A percentile compares a stretch with the other conserved stretches of the same genome.
Evolutionary conservation across 1,139 yeast genomes (phyloP).

Genomic region (Sugiyamaella pinicola): DNA sequence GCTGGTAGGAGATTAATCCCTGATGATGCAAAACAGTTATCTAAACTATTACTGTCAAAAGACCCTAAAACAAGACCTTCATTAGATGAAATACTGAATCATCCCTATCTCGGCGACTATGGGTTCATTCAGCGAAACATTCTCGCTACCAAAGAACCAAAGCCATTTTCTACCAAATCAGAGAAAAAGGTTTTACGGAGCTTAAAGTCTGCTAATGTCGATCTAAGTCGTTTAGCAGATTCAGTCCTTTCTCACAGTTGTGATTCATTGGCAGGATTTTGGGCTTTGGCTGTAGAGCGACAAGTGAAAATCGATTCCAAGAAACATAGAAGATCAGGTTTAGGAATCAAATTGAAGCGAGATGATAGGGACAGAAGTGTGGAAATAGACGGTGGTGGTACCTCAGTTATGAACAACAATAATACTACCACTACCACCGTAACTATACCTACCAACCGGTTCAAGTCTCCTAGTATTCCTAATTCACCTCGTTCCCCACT

Average conservation of each 20-base stretch:
- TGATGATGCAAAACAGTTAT: constrained; percentile 52
- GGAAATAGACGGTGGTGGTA: constrained; percentile 21
- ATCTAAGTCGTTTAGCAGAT: constrained; percentile 61
- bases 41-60: constrained; percentile 61
- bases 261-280: constrained; percentile 81
- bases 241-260: constrained; percentile 65
- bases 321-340: constrained; percentile 29
- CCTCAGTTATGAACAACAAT: not conserved
- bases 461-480: constrained; percentile 12
- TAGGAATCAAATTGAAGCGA: constrained; percentile 24
- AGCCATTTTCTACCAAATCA: constrained; percentile 57
- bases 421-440: not conserved
- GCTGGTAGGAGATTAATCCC: constrained; percentile 45
- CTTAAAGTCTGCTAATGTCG: constrained; percentile 65
- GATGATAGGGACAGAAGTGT: constrained; percentile 22
- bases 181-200: constrained; percentile 70
- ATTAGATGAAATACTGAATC: constrained; percentile 58
- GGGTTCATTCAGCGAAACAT: constrained; percentile 50
- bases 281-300: constrained; percentile 71
- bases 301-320: constrained; percentile 52
- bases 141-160: constrained; percentile 43
- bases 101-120: constrained; percentile 59
- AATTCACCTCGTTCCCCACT: constrained; percentile 20
- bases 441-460: not conserved
- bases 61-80: constrained; percentile 68